Percentiles rank a stretch among this genome's conserved stretches.
Conservation (phyloP, 192 early-diverging fungal genomes). For the Linnemannia schmuckeri region DNA sequence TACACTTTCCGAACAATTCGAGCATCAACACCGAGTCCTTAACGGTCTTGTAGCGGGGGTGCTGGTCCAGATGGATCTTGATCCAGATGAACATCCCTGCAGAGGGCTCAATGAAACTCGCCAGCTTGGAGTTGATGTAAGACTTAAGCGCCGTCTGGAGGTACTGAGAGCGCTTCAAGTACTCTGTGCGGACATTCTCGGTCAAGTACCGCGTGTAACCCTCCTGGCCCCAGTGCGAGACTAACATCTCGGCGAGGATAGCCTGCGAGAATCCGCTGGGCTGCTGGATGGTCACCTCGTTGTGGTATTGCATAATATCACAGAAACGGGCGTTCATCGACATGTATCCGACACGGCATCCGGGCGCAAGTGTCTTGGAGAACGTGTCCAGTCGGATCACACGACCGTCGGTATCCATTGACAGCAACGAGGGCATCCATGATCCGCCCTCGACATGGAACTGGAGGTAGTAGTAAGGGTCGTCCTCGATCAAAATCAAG, state of each 20-base stretch:
- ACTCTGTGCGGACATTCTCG: constrained; percentile 74
- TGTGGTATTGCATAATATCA: constrained; percentile 81
- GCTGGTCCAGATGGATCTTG: constrained; percentile 59
- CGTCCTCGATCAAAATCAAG: constrained; percentile 89
- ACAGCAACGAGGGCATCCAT: constrained; percentile 79
- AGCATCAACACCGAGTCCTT: constrained; percentile 59
- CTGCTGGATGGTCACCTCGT: constrained; percentile 82
- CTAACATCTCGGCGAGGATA: constrained; percentile 73
- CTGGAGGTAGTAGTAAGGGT: constrained; percentile 94
- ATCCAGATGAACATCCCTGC: constrained; percentile 95
- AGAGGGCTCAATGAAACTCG: constrained; percentile 64
- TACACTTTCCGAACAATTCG: constrained; percentile 67
- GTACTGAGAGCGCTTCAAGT: constrained; percentile 72
- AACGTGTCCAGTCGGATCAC: constrained; percentile 92
- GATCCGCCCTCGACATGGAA: constrained; percentile 42
- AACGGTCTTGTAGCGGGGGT: constrained; percentile 41
- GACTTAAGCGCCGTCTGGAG: constrained; percentile 70
- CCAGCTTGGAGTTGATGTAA: constrained; percentile 65
- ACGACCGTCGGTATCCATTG: constrained; percentile 84
- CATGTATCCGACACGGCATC: constrained; percentile 81
- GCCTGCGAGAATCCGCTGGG: constrained; percentile 84
- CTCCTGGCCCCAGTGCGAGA: constrained; percentile 75
- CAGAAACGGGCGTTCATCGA: constrained; percentile 72
- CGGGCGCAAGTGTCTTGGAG: constrained; percentile 87
- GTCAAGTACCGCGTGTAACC: constrained; percentile 79